Percentiles rank a stretch among this genome's conserved stretches.
phyloP scores from a whole-genome alignment of 305 asterid species.

The Coffea humblotiana region DNA sequence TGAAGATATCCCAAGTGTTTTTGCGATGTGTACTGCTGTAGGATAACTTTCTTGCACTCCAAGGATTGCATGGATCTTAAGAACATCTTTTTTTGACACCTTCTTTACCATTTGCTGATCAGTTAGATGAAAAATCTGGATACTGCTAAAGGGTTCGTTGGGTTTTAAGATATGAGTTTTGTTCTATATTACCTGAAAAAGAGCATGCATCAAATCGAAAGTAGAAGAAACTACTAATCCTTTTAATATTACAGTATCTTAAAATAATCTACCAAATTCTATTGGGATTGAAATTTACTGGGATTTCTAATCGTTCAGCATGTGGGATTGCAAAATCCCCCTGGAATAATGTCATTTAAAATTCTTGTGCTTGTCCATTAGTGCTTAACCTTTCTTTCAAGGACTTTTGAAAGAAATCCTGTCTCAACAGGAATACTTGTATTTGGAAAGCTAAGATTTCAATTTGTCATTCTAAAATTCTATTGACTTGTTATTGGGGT shows the following conservation, averaged over 20 bases:
- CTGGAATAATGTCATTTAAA: not conserved
- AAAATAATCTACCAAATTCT: not conserved
- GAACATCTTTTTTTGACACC: slow-evolving; percentile 2
- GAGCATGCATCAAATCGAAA: not conserved
- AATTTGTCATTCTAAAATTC: not conserved
- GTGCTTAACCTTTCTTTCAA: not conserved
- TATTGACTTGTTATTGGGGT: not conserved
- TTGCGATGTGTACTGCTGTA: not conserved
- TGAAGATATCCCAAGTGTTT: not conserved
- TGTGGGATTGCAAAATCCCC: not conserved
- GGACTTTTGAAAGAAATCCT: not conserved
- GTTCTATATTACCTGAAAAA: not conserved
- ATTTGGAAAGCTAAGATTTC: not conserved
- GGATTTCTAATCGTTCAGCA: not conserved
- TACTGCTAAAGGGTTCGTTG: not conserved
- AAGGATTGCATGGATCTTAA: slow-evolving; percentile 6
- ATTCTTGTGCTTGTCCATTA: not conserved
- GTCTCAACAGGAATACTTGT: not conserved
- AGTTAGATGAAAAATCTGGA: not conserved
- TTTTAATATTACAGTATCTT: not conserved
- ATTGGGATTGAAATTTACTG: not conserved
- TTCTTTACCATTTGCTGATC: not conserved
- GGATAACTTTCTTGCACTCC: not conserved
- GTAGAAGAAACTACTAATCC: not conserved
- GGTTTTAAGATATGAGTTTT: not conserved